Conservation (phyloP, 1,284 basidiomycete species). For the Ustilago shanxiensis region DNA sequence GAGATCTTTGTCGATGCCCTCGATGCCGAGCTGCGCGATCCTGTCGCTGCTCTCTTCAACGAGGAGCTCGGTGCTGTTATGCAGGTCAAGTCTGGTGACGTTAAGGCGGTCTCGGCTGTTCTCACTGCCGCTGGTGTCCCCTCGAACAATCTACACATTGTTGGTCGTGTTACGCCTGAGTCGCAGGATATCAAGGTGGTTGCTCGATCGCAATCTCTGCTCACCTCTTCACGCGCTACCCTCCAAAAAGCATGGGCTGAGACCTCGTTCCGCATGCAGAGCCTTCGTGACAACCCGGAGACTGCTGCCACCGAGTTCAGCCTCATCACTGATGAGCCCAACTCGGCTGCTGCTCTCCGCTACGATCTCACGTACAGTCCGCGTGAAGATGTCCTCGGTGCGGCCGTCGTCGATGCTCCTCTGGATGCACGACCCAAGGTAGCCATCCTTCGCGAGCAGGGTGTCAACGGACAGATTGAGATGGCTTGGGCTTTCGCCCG, state of each 20-base stretch:
- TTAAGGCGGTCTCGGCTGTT: constrained; percentile 75
- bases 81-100: constrained; percentile 80
- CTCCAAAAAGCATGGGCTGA: constrained; percentile 92
- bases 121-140: constrained; percentile 83
- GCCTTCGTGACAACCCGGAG: constrained; percentile 84
- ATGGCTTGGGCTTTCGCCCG: constrained; percentile 97
- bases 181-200: constrained; percentile 76
- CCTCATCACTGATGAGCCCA: constrained; percentile 74
- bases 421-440: constrained; percentile 81
- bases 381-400: constrained; percentile 54
- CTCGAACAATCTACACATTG: constrained; percentile 78
- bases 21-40: constrained; percentile 72
- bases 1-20: constrained; percentile 77
- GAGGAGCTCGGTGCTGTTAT: constrained; percentile 95
- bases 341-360: constrained; percentile 70
- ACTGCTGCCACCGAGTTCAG: constrained; percentile 85
- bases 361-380: constrained; percentile 66
- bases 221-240: constrained; percentile 73
- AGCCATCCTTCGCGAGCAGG: constrained; percentile 96
- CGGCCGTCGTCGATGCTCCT: constrained; percentile 20
- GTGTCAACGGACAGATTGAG: constrained; percentile 97
- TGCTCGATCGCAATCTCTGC: constrained; percentile 40
- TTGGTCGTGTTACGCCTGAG: constrained; percentile 75
- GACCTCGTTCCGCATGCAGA: constrained; percentile 92
- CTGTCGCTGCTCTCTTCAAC: constrained; percentile 82